Evolutionary conservation across 2,329 filamentous ascomycete species (phyloP), one percentile per base, ranked within the genome.

Genomic region (Drechslerella dactyloides): DNA sequence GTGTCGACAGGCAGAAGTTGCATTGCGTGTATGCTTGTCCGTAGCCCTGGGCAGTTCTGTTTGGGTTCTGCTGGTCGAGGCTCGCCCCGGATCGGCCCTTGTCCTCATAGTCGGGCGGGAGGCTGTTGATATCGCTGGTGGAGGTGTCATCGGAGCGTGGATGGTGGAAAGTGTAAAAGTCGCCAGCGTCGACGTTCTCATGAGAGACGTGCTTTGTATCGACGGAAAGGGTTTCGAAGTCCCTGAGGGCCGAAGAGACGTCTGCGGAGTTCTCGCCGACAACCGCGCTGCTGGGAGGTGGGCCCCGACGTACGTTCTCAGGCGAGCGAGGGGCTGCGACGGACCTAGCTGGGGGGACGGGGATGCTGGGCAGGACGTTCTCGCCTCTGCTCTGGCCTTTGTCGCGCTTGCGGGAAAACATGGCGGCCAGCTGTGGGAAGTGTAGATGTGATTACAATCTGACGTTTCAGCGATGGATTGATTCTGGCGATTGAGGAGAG

Each of bases 161-260:
- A 6, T 21, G 8, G 35, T 53, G 40, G 57, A 55, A 59, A 21
- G 48, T 42, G 42, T 72, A 61, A 40, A 56, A 72, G 46, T 72
- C 68, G 33, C 60, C 21, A n/a, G 68, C 68, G 19, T 72, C 68
- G 23, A 72, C 30, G 48, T 72, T 60, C 17, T 72, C 68, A 10
- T 59, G 68, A n/a, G 54, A 46, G 10, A n/a, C 7, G 17, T 24
- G 19, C 21, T 42, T 27, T 13, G 23, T 21, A 17, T 61, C 48
- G 19, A 72, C 13, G 2, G 68, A 60, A 0, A 65, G 24, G 42
- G 55, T 44, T 19, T 72, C 68, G 21, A 65, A 15, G 10, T 50
- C 48, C 2, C 11, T 30, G 17, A 58, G 19, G 6, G 23, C 30
- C 8, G 50, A 21, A 30, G 40, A 4, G 27, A 55, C 30, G 30